Evolutionary conservation across 176 grass and related monocot species (phyloP).

Genomic region (Oryza meyeriana): DNA sequence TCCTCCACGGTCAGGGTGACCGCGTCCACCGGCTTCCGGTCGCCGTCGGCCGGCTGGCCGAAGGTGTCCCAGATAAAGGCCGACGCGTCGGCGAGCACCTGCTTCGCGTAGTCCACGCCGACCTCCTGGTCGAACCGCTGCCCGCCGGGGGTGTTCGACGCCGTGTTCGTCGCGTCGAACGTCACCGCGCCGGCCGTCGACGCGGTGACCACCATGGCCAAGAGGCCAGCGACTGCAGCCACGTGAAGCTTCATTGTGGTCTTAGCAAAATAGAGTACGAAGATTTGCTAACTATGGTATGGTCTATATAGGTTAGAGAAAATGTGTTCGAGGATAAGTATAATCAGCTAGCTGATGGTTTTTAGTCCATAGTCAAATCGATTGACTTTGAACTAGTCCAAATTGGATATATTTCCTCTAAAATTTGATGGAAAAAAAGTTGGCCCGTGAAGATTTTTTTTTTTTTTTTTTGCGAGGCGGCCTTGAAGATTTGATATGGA

Average conservation of each 20-base stretch:
- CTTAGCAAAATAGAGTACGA: background rate
- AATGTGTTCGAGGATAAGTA: background rate
- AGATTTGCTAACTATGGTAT: background rate
- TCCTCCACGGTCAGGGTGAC: conserved; percentile 52
- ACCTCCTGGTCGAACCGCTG: conserved; percentile 51
- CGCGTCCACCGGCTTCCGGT: conserved; percentile 41
- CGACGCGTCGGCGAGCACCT: conserved; percentile 59
- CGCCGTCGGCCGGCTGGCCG: conserved; percentile 15
- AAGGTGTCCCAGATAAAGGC: conserved; percentile 68
- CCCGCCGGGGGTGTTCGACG: conserved; percentile 48
- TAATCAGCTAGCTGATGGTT: background rate
- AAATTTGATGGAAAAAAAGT: background rate
- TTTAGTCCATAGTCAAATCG: background rate
- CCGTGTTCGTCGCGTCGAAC: conserved; percentile 60
- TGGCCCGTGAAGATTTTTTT: background rate
- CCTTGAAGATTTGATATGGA: background rate
- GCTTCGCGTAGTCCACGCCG: conserved; percentile 54
- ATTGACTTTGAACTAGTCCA: background rate
- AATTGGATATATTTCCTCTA: background rate
- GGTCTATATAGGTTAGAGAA: background rate
- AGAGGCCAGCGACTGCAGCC: background rate
- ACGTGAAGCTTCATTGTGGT: background rate
- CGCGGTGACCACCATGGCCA: background rate
- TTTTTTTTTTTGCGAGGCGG: too few relatives aligned
- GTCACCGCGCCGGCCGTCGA: conserved; percentile 35